phyloP scores from a whole-genome alignment of 2,329 filamentous ascomycete genomes.

The Botrytis byssoidea region DNA sequence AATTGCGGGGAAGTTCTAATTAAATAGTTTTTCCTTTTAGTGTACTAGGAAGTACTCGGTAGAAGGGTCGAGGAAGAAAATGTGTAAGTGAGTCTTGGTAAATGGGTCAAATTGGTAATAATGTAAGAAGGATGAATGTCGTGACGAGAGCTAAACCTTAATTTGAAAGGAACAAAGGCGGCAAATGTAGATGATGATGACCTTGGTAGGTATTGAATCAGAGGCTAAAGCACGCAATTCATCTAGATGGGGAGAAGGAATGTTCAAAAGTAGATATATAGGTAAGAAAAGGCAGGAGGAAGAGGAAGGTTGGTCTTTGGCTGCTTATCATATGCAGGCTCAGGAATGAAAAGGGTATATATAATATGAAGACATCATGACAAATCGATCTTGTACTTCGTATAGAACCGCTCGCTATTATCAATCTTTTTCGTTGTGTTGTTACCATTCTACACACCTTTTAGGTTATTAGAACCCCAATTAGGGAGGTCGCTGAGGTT shows the following conservation, averaged over 20 bases:
- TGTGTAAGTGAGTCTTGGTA: slow-evolving; percentile 11
- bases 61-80: background rate
- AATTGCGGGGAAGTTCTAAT: background rate
- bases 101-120: slow-evolving; percentile 14
- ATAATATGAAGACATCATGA: background rate
- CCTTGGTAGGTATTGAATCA: background rate
- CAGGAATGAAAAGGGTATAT: background rate
- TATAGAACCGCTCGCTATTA: background rate
- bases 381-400: background rate
- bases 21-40: background rate
- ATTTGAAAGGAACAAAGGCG: slow-evolving; percentile 4
- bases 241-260: background rate
- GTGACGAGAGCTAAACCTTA: slow-evolving; percentile 1
- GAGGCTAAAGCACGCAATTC: slow-evolving; percentile 6
- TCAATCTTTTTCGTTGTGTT: background rate
- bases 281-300: background rate
- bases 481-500: background rate
- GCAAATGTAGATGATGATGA: background rate
- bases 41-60: background rate
- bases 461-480: background rate
- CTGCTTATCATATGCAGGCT: background rate
- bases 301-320: background rate
- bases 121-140: background rate
- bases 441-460: background rate
- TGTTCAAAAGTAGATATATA: background rate